Evolutionary conservation across 108 stramenopile genomes (phyloP), one percentile per base, ranked within the genome.

Genomic region (Poteriospumella lacustris): DNA sequence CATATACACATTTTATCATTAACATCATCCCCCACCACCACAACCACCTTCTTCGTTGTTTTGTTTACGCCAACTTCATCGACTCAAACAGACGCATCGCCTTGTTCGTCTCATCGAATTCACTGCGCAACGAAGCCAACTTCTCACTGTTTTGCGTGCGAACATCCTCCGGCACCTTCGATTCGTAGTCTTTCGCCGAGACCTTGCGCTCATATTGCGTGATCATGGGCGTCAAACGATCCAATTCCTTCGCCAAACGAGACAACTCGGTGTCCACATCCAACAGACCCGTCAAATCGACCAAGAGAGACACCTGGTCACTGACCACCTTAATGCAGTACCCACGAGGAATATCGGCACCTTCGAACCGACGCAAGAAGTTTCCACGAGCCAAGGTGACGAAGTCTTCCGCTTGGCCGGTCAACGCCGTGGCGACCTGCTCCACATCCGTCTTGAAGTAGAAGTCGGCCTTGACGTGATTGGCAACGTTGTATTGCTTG

Each of bases 211-310:
- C 34, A 75, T 1, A 0, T 1, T 38, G 39, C 31, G 39, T 28
- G 2, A 1, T 29, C 56, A 29, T 29, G 26, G 75, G 29, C 24
- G 42, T 29, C 34, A 34, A 76, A 85, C 94, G 92, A 76, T 88
- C 85, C 24, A 85, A 68, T 44, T 85, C 81, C 59, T 83, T 85
- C 38, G 64, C 34, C 47, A 99, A 85, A 70, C 95, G 91, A 52
- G 76, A 80, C 52, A 99, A 93, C 84, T 97, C 98, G 34, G 90
- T 91, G 58, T 86, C 89, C 76, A 89, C 93, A 77, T 99, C 93
- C 9, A 99, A 93, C 83, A 95, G 85, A n/a, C 98, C 98, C 68
- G 90, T 90, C 15, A 99, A 85, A 73, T 97, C 91, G 79, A 99
- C 91, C 59, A 93, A 84, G 33, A 96, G 89, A 60, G 92, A 91